Evolutionary conservation across 2,329 filamentous ascomycete species (phyloP).

Genomic region (Onygenales sp.): DNA sequence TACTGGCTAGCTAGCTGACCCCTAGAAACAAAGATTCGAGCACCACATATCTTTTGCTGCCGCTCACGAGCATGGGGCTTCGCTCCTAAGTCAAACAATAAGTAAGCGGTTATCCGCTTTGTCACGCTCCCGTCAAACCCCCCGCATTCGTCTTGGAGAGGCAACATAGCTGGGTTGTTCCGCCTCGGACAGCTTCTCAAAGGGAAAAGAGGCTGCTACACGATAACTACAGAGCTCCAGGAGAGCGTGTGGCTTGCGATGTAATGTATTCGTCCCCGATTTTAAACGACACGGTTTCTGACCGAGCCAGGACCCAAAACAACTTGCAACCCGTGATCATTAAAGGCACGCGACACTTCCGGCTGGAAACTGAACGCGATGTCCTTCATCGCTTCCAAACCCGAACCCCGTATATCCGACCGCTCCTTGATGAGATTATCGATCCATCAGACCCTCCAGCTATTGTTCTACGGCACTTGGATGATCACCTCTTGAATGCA

Average conservation of each 20-base stretch:
- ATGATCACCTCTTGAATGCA: conserved; percentile 16
- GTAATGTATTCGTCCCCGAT: conserved; percentile 4
- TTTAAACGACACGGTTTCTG: background rate
- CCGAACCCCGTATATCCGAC: conserved; percentile 11
- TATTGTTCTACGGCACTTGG: conserved; percentile 16
- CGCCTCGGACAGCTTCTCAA: conserved; percentile 4
- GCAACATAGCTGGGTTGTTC: background rate
- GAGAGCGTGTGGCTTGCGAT: conserved; percentile 13
- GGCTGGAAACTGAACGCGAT: conserved; percentile 18
- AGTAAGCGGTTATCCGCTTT: background rate
- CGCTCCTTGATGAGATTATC: conserved; percentile 16
- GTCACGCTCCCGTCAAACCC: background rate
- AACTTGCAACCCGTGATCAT: conserved; percentile 11
- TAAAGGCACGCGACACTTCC: conserved; percentile 15
- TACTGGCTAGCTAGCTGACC: background rate
- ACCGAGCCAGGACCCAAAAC: conserved; percentile 6
- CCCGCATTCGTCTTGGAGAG: background rate
- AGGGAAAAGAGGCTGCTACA: conserved; percentile 8
- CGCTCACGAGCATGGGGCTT: background rate
- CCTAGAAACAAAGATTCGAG: background rate
- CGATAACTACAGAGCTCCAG: conserved; percentile 10
- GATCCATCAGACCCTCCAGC: conserved; percentile 11
- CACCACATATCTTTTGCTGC: background rate
- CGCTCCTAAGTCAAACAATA: background rate
- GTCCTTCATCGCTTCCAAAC: conserved; percentile 17